phyloP scores from a whole-genome alignment of 2,329 filamentous ascomycete genomes.

The Exophiala mesophila region DNA sequence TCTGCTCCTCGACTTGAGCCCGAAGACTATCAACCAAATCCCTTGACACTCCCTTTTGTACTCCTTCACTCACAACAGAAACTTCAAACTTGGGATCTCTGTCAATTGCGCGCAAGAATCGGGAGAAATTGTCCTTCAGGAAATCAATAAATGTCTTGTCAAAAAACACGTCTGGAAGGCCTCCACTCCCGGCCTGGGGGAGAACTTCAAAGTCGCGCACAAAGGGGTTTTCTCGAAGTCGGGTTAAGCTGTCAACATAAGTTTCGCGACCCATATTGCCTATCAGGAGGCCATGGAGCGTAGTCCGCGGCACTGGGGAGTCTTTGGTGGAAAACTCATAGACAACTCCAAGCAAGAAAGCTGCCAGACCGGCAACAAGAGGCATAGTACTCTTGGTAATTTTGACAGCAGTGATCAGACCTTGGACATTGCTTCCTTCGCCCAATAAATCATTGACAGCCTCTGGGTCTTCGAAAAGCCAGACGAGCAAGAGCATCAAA shows the following conservation, averaged over 20 bases:
- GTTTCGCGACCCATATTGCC: slow-evolving; percentile 76
- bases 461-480: slow-evolving; percentile 88
- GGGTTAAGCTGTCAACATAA: slow-evolving; percentile 76
- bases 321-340: slow-evolving; percentile 99
- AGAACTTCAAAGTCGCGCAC: slow-evolving; percentile 87
- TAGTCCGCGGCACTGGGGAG: slow-evolving; percentile 78
- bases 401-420: slow-evolving; percentile 69
- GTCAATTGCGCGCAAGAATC: slow-evolving; percentile 78
- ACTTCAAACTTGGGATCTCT: slow-evolving; percentile 85
- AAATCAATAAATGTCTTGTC: slow-evolving; percentile 86
- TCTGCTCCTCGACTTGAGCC: slow-evolving; percentile 69
- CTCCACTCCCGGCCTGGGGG: slow-evolving; percentile 56
- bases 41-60: slow-evolving; percentile 87
- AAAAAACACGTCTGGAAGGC: slow-evolving; percentile 75
- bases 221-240: slow-evolving; percentile 69
- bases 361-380: slow-evolving; percentile 75
- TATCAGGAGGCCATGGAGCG: slow-evolving; percentile 71
- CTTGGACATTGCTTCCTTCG: slow-evolving; percentile 89
- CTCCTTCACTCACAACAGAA: slow-evolving; percentile 69
- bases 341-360: slow-evolving; percentile 76
- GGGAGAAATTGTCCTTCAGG: slow-evolving; percentile 91
- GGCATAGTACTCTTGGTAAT: slow-evolving; percentile 56
- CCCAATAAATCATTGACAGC: slow-evolving; percentile 89
- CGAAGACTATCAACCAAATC: slow-evolving; percentile 85
- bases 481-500: slow-evolving; percentile 79